Conservation (phyloP, 441 rosid species). For the Sinapis alba region DNA sequence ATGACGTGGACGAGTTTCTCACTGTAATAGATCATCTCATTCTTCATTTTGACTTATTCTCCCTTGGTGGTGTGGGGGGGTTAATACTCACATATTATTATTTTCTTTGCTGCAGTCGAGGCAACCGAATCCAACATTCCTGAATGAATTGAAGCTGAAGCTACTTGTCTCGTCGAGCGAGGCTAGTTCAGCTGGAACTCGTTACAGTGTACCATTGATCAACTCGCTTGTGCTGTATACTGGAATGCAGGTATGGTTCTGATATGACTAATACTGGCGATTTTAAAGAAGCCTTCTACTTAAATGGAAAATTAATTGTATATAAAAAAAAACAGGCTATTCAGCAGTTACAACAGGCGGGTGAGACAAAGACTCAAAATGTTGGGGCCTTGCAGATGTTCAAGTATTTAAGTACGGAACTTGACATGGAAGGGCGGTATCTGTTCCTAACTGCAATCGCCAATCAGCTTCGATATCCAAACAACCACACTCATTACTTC, state of each 20-base stretch:
- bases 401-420: conserved; percentile 62
- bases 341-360: conserved; percentile 70
- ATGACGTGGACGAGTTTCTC: conserved; percentile 85
- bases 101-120: conserved; percentile 47
- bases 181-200: conserved; percentile 83
- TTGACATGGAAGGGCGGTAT: conserved; percentile 93
- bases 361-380: conserved; percentile 72
- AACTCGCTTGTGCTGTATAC: conserved; percentile 97
- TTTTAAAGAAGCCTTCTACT: not conserved
- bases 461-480: conserved; percentile 97
- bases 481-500: conserved; percentile 97
- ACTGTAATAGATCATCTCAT: conserved; percentile 46
- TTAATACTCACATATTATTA: not conserved
- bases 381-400: conserved; percentile 82
- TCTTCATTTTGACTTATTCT: not conserved
- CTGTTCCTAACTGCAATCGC: conserved; percentile 93
- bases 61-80: not conserved
- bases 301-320: not conserved
- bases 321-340: conserved; percentile 38
- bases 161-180: conserved; percentile 63
- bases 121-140: conserved; percentile 53
- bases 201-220: conserved; percentile 85
- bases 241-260: conserved; percentile 85
- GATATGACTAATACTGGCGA: not conserved
- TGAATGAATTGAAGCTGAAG: conserved; percentile 70